These are phyloP conservation scores for Platanthera guangdongensis DNA, from an alignment of 106 monocot genomes.

Conservation along the genomic window DNA sequence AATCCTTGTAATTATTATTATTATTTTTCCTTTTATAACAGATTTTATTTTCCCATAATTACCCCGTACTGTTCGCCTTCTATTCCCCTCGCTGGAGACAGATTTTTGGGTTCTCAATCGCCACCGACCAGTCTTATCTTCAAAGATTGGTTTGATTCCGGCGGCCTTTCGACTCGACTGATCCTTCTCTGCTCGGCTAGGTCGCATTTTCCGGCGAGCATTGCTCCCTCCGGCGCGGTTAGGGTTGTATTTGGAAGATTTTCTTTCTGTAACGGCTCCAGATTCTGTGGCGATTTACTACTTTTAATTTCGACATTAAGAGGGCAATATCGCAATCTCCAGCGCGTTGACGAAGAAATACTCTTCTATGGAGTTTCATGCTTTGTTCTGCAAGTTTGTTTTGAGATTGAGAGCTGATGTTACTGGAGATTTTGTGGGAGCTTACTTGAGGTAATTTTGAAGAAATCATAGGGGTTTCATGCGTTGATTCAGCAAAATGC, in stretches of 20 bases:
- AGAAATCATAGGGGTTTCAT: not conserved
- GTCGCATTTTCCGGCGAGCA: conserved; percentile 1
- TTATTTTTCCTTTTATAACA: not conserved
- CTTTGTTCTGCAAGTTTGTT: not conserved
- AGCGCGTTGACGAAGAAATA: not conserved
- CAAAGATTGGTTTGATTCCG: not conserved
- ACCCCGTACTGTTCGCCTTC: not conserved
- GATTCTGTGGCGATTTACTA: not conserved
- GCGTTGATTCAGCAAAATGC: not conserved
- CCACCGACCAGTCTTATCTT: not conserved
- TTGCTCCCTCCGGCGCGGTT: not conserved
- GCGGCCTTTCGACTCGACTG: not conserved
- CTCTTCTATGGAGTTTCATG: not conserved
- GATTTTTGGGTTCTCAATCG: not conserved
- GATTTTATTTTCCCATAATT: not conserved
- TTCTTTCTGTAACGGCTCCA: not conserved
- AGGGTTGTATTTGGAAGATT: conserved; percentile 13
- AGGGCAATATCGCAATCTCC: not conserved
- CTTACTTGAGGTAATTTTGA: not conserved
- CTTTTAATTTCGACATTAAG: not conserved
- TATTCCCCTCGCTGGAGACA: not conserved
- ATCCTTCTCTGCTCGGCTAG: not conserved
- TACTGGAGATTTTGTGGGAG: not conserved
- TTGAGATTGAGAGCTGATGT: not conserved
- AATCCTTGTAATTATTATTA: conserved; percentile 5